Evolutionary conservation across 108 stramenopile genomes (phyloP), one percentile per base, ranked within the genome.

Genomic region (Cyclotella cryptica): DNA sequence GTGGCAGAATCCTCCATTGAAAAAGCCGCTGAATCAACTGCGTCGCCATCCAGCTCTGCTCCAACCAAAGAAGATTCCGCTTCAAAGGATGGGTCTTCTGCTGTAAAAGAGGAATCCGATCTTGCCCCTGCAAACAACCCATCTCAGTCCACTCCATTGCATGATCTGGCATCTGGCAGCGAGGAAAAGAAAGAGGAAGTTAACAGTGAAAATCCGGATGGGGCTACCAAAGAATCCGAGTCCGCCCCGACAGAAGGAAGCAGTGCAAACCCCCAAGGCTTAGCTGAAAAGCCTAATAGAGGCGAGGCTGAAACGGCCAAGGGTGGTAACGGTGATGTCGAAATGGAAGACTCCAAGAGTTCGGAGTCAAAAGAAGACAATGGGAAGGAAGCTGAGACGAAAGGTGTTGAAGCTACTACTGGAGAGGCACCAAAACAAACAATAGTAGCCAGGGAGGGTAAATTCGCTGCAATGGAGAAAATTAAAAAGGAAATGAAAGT

Each of bases 391-490:
- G 47, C 15, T 49, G n/a, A 17, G 47, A 7, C 47, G 9, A 49
- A 49, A 3, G 47, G n/a, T n/a, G 15, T 9, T 49, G 47, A 49
- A 3, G 8, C n/a, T 51, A 40, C 4, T 46, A 0, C 64, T 5
- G 43, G 43, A 26, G 64, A 65, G 30, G 14, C 43, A 30, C 15
- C 0, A 10, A 72, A 60, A 49, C 52, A 46, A 45, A 46, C 60
- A 22, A n/a, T 44, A 46, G 17, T 46, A 60, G 55, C 65, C 19
- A 71, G 88, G 40, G 81, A 88, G 28, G 92, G 92, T 3, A 93
- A 93, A 69, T 93, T 93, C 73, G 93, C 93, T 44, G 90, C 93
- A 8, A 93, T 93, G 90, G 90, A 84, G 30, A 85, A 89, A 12
- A 69, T 86, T 45, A 92, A 91, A 79, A 85, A 85, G 9, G 87